Evolutionary conservation across 2,329 filamentous ascomycete genomes (phyloP).

Genomic region (Pestalotiopsis sp.): DNA sequence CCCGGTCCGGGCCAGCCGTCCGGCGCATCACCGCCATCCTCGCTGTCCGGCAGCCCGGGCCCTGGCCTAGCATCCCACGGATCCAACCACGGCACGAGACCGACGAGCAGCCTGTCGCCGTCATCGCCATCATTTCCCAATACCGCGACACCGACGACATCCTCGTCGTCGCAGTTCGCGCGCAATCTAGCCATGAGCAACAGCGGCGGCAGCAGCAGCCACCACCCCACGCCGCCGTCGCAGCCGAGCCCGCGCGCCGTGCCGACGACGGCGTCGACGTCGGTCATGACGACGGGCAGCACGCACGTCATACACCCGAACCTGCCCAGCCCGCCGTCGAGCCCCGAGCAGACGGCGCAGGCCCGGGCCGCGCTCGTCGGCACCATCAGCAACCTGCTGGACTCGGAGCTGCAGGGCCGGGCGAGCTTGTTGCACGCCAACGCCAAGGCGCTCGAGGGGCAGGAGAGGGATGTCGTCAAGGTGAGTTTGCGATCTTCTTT

Average conservation of each 20-base stretch:
- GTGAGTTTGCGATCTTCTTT: not conserved
- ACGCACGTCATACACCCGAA: conserved; percentile 28
- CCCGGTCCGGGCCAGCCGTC: not conserved
- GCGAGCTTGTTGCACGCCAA: conserved; percentile 72
- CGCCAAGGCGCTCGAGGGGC: conserved; percentile 62
- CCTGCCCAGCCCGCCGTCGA: conserved; percentile 39
- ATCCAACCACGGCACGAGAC: conserved; percentile 5
- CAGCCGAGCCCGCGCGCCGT: conserved; percentile 6
- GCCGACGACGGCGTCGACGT: conserved; percentile 10
- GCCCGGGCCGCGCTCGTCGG: conserved; percentile 62
- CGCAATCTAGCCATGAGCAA: not conserved
- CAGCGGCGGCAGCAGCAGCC: no score
- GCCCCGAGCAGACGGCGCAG: conserved; percentile 52
- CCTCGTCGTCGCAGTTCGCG: not conserved
- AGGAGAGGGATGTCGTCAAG: conserved; percentile 66
- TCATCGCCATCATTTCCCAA: conserved; percentile 17
- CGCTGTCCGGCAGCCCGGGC: not conserved
- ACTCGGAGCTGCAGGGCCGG: conserved; percentile 67
- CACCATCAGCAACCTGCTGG: conserved; percentile 69
- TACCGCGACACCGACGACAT: not conserved
- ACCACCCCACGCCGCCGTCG: conserved; percentile 10
- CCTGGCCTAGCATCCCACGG: not conserved
- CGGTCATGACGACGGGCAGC: conserved; percentile 12
- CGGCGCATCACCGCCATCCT: not conserved
- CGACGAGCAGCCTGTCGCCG: conserved; percentile 1